Conservation (phyloP, 2,329 filamentous ascomycete genomes). For the Colletotrichum graminicola region DNA sequence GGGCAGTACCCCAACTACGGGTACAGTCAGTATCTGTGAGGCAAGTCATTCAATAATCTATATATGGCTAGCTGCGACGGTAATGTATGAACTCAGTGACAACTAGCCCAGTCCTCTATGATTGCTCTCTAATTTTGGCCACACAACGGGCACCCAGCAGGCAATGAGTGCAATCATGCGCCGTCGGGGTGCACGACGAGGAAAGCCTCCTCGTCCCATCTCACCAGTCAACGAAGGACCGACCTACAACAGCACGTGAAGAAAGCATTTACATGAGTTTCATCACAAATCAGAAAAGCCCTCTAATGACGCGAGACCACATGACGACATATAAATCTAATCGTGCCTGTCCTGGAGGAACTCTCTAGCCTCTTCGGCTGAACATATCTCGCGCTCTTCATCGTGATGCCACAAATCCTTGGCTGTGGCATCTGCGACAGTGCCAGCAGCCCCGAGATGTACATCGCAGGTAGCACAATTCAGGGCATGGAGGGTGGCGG, state of each 20-base stretch:
- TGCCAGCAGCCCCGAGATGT: too few relatives aligned
- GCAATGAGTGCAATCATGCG: not conserved
- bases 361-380: conserved; percentile 65
- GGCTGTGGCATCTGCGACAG: too few relatives aligned
- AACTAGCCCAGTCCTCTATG: not conserved
- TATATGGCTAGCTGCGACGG: too few relatives aligned
- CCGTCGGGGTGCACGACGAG: too few relatives aligned
- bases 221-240: not conserved
- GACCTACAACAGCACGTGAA: too few relatives aligned
- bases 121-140: too few relatives aligned
- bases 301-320: not conserved
- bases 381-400: conserved; percentile 54
- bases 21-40: conserved; percentile 21
- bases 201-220: too few relatives aligned
- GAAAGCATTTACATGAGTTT: not conserved
- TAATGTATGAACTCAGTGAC: too few relatives aligned
- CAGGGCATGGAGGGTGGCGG: too few relatives aligned
- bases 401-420: conserved; percentile 58
- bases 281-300: not conserved
- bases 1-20: conserved; percentile 38
- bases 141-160: too few relatives aligned
- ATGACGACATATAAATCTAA: not conserved
- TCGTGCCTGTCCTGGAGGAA: conserved; percentile 60
- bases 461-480: too few relatives aligned
- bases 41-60: not conserved